Conservation (phyloP, 2,329 filamentous ascomycete genomes). For the Fusarium sp. region DNA sequence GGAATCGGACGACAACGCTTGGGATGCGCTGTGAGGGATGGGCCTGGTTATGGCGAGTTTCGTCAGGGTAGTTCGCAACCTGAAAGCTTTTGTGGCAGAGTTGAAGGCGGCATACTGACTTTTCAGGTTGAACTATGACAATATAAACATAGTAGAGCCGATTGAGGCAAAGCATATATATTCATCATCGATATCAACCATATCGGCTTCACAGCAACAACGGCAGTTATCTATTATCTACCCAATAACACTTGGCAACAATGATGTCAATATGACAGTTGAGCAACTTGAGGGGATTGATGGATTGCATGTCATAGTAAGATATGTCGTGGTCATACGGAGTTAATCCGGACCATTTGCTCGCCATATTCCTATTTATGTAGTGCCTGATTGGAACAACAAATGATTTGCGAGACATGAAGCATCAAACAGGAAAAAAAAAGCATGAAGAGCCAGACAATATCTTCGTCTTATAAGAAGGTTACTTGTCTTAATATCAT, state of each 20-base stretch:
- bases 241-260: neutral
- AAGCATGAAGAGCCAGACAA: no score
- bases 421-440: neutral
- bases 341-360: no score
- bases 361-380: neutral
- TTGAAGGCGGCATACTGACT: neutral
- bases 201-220: neutral
- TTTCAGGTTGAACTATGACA: neutral
- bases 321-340: neutral
- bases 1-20: conserved; percentile 24
- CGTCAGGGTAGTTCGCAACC: neutral
- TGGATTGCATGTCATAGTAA: neutral
- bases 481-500: neutral
- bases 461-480: neutral
- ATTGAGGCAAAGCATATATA: neutral
- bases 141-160: neutral
- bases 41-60: neutral
- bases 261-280: neutral
- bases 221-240: neutral
- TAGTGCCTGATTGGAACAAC: neutral
- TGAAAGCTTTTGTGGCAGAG: neutral
- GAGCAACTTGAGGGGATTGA: neutral
- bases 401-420: neutral
- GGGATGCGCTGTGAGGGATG: conserved; percentile 12
- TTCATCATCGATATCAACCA: neutral